These are phyloP conservation scores for Magnaporthiopsis incrustans DNA, from an alignment of 2,329 filamentous ascomycete genomes.

Conservation along the genomic window DNA sequence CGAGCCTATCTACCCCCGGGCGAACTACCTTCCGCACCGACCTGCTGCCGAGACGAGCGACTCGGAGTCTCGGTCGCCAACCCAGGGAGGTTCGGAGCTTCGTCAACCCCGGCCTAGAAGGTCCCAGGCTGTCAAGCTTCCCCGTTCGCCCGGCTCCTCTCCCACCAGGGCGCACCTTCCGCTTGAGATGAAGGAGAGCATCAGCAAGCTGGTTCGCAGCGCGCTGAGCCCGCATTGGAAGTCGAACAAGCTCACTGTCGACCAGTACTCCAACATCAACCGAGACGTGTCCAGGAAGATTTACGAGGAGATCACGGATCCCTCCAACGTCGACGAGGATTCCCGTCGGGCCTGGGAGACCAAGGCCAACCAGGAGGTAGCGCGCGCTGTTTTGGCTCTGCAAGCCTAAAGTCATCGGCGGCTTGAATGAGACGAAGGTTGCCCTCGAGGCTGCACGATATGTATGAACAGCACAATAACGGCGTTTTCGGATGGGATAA, in stretches of 20 bases:
- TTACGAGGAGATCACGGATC: slow-evolving; percentile 60
- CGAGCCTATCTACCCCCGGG: slow-evolving; percentile 65
- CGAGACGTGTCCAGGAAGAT: slow-evolving; percentile 79
- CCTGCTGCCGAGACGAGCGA: slow-evolving; percentile 38
- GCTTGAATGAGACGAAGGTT: slow-evolving; percentile 12
- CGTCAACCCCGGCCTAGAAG: slow-evolving; percentile 44
- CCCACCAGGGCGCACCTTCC: slow-evolving; percentile 60
- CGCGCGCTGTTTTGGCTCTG: slow-evolving; percentile 58
- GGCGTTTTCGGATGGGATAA: slow-evolving; percentile 11
- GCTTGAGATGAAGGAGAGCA: slow-evolving; percentile 72
- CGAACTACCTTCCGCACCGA: slow-evolving; percentile 61
- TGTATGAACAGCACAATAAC: slow-evolving; percentile 8
- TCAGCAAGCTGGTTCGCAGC: slow-evolving; percentile 79
- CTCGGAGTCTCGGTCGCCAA: slow-evolving; percentile 10
- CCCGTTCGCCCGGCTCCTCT: slow-evolving; percentile 56
- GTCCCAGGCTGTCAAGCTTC: slow-evolving; percentile 30
- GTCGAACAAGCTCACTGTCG: slow-evolving; percentile 69
- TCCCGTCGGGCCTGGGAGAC: slow-evolving; percentile 65
- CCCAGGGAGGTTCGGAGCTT: slow-evolving; percentile 34
- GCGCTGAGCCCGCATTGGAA: slow-evolving; percentile 79
- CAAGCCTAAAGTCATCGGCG: slow-evolving; percentile 29
- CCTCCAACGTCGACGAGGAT: slow-evolving; percentile 53
- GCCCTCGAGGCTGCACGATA: slow-evolving; percentile 10
- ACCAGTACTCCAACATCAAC: slow-evolving; percentile 90
- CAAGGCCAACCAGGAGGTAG: slow-evolving; percentile 71